Base-by-base conservation (phyloP, 352 stramenopile species). In the Plasmopara halstedii region DNA sequence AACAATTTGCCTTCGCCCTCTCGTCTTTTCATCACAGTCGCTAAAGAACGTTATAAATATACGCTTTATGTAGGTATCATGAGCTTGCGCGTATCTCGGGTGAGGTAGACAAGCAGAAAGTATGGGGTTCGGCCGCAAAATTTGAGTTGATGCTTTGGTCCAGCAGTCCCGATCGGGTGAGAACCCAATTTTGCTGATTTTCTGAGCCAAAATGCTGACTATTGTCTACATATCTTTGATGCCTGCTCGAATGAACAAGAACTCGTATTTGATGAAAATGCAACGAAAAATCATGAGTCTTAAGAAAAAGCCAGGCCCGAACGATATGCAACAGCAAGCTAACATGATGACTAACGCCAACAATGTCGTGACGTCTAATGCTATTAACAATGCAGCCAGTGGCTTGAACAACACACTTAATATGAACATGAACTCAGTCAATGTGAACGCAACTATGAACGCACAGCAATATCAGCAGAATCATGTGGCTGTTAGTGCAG, bases 91-190 rank as follows among this genome's bases (percentile, higher is more conserved):
- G 80, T 17, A 89, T 91, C 62, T 88, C 77, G 5, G 77, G 76
- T 2, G 74, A 91, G 34, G 76, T 67, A 40, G 77, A 91, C 57
- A 85, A 86, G 56, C 80, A 89, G 55, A 88, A 89, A 52, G 80
- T 89, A 27, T 91, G 80, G 80, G 64, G 73, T 38, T 89, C 80
- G 18, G 80, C 80, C 2, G 76, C 80, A 50, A 91, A 91, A 66
- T 91, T 91, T 50, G 80, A 91, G 65, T 60, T 91, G 54, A 89
- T 85, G 75, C 55, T 88, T 21, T 91, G 80, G 80, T 83, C 77
- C 41, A 88, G 77, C 49, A 85, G 71, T 34, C 58, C 56, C 33
- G 77, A 88, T 45, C 66, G 69, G 41, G 77, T 88, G 60, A 39
- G 64, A 19, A 31, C 63, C 25, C 21, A 17, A 13, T 13, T 1